Evolutionary conservation across 257 asterid species (phyloP).

Genomic region (Prunella vulgaris): DNA sequence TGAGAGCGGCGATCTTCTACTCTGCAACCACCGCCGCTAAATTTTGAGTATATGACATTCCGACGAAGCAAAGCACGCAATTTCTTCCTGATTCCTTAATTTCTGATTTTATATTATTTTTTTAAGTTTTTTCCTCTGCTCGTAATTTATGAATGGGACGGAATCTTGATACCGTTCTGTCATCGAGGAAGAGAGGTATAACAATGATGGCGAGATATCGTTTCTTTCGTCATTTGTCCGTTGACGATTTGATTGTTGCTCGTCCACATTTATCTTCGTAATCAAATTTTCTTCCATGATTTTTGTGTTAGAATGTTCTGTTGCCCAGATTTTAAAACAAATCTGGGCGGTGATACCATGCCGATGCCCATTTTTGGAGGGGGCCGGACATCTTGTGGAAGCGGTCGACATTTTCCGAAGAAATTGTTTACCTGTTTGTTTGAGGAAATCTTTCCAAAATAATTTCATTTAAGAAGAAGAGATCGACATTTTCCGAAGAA

Average conservation of each 20-base stretch:
- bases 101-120: not conserved
- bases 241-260: constrained; percentile 97
- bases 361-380: too few relatives aligned
- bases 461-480: too few relatives aligned
- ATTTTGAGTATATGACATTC: too few relatives aligned
- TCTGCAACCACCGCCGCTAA: not conserved
- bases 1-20: not conserved
- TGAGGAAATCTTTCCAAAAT: too few relatives aligned
- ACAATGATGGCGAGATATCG: constrained; percentile 78
- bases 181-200: constrained; percentile 51
- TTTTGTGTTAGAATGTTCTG: not conserved
- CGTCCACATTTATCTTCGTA: constrained; percentile 45
- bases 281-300: too few relatives aligned
- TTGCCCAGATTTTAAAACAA: not conserved
- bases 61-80: not conserved
- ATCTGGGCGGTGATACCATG: too few relatives aligned
- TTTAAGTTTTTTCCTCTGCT: constrained; percentile 23
- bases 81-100: not conserved
- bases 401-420: too few relatives aligned
- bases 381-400: too few relatives aligned
- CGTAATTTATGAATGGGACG: constrained; percentile 26
- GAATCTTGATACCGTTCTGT: constrained; percentile 29
- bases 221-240: constrained; percentile 63
- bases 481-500: too few relatives aligned
- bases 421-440: too few relatives aligned